Conservation (phyloP, 768 basidiomycete species). For the Termitomyces sp. region DNA sequence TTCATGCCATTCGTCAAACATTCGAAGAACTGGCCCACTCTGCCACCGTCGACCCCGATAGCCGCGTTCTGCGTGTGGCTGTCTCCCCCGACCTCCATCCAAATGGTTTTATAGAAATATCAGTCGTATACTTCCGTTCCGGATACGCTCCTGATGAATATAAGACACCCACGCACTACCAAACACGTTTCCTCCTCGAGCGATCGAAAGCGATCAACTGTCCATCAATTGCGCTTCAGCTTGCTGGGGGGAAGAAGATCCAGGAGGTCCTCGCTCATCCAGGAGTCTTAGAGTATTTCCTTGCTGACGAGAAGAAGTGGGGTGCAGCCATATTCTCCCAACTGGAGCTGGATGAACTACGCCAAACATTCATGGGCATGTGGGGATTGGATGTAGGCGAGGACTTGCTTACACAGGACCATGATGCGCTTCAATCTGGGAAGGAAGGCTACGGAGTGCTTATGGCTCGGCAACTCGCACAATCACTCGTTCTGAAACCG, state of each 20-base stretch:
- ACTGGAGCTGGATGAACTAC: conserved; percentile 50
- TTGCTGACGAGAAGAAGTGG: conserved; percentile 41
- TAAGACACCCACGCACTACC: conserved; percentile 61
- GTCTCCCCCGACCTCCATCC: conserved; percentile 33
- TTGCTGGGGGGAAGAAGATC: conserved; percentile 96
- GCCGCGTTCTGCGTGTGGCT: conserved; percentile 42
- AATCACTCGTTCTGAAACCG: conserved; percentile 84
- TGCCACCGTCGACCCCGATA: conserved; percentile 51
- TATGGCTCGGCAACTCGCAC: conserved; percentile 49
- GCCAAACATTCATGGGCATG: conserved; percentile 85
- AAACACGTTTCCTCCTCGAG: conserved; percentile 77
- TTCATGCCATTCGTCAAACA: conserved; percentile 74
- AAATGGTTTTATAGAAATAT: conserved; percentile 59
- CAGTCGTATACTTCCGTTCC: conserved; percentile 87
- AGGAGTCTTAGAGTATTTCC: conserved; percentile 72
- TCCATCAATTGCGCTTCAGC: conserved; percentile 84
- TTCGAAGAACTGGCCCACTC: conserved; percentile 63
- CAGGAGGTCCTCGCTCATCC: conserved; percentile 83
- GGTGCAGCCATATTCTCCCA: conserved; percentile 29
- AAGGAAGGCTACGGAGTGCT: conserved; percentile 41
- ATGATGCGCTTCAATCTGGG: conserved; percentile 23
- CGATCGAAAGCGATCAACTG: conserved; percentile 88
- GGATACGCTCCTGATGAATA: conserved; percentile 87
- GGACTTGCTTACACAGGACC: conserved; percentile 33
- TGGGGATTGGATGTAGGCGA: conserved; percentile 71